A percentile compares a stretch with the other conserved stretches of the same genome.
These are phyloP conservation scores for Zopfia rhizophila DNA, from an alignment of 2,329 filamentous ascomycete species.

Conservation along the genomic window DNA sequence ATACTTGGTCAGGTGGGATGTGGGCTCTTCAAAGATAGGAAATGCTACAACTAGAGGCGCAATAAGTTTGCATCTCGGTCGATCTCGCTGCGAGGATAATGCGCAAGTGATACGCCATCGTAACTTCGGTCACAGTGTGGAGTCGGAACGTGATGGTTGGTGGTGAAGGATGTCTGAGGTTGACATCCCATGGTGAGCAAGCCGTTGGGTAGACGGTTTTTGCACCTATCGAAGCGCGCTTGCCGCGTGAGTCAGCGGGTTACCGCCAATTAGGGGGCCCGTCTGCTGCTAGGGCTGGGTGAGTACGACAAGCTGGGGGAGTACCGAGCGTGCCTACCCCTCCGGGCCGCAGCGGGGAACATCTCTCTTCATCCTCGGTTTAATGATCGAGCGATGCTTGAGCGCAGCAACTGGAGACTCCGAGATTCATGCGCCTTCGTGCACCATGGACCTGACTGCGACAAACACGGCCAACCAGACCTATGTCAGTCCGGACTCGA, in stretches of 20 bases:
- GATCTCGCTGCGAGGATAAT: constrained; percentile 42
- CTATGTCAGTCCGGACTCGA: constrained; percentile 43
- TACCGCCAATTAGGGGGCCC: constrained; percentile 28
- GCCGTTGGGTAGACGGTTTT: constrained; percentile 6
- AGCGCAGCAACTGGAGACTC: no score
- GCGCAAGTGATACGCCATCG: constrained; percentile 27
- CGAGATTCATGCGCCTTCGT: constrained; percentile 26
- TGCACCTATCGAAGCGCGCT: constrained; percentile 14
- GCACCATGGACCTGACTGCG: constrained; percentile 42
- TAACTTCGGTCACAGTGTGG: constrained; percentile 28
- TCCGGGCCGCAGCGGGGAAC: constrained; percentile 23
- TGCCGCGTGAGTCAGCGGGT: constrained; percentile 10
- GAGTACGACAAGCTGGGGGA: constrained; percentile 37
- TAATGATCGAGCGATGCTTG: constrained; percentile 22
- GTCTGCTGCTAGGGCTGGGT: constrained; percentile 12
- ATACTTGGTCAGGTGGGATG: constrained; percentile 31
- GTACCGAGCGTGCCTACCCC: constrained; percentile 21
- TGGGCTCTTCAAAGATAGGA: constrained; percentile 17
- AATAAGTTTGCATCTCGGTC: constrained; percentile 33
- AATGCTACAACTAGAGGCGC: constrained; percentile 24
- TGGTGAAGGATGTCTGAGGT: constrained; percentile 11
- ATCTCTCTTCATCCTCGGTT: constrained; percentile 32
- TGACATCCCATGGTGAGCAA: not conserved
- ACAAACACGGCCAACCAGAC: constrained; percentile 35
- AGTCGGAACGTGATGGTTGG: constrained; percentile 25